These are phyloP conservation scores for Cicer bijugum DNA, from an alignment of 306 rosid genomes.

Conservation along the genomic window DNA sequence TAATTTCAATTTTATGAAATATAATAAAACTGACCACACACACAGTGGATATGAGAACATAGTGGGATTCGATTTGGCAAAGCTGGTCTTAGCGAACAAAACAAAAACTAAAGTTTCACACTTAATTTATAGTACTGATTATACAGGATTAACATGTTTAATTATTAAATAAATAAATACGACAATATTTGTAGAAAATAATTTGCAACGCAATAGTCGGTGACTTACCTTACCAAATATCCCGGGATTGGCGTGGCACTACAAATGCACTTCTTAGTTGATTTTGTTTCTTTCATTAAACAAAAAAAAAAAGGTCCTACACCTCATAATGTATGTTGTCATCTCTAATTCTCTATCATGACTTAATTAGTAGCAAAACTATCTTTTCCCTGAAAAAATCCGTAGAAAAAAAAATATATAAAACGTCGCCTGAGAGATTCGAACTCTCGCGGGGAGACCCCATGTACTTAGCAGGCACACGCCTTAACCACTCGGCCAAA, in stretches of 20 bases:
- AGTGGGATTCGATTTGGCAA: slow-evolving; percentile 49
- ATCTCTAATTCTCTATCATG: slow-evolving; percentile 18
- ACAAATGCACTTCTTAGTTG: slow-evolving; percentile 32
- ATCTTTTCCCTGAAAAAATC: no score
- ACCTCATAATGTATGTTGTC: slow-evolving; percentile 33
- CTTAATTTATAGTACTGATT: background rate
- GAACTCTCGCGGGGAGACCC: no score
- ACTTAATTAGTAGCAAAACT: background rate
- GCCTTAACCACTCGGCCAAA: no score
- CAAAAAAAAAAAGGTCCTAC: background rate
- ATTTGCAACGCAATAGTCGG: slow-evolving; percentile 53
- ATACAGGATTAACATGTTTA: slow-evolving; percentile 19
- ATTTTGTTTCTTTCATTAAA: background rate
- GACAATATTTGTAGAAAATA: slow-evolving; percentile 13
- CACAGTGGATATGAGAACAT: slow-evolving; percentile 21
- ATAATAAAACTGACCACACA: background rate
- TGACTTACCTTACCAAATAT: slow-evolving; percentile 65
- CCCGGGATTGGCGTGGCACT: slow-evolving; percentile 42
- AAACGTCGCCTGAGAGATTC: no score
- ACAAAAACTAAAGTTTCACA: slow-evolving; percentile 44
- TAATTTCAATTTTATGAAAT: no score
- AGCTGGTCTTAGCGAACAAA: slow-evolving; percentile 29
- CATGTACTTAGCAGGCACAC: no score
- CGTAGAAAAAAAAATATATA: no score
- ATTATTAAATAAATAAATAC: slow-evolving; percentile 26